Conservation (phyloP, 2,329 filamentous ascomycete species). For the Penicillium decumbens region DNA sequence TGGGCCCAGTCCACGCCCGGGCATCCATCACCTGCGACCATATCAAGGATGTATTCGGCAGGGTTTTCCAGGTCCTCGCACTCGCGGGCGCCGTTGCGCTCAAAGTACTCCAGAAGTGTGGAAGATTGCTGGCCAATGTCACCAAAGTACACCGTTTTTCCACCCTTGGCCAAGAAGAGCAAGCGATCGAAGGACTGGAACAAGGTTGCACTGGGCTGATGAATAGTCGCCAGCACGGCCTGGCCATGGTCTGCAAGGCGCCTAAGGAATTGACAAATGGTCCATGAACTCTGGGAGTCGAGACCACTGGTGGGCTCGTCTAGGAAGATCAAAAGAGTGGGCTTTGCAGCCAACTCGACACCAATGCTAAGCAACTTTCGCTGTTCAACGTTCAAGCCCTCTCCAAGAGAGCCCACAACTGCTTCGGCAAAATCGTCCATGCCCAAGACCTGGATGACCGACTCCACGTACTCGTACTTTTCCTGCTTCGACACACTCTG, state of each 20-base stretch:
- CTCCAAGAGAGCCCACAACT: slow-evolving; percentile 77
- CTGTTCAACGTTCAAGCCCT: slow-evolving; percentile 60
- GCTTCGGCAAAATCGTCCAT: slow-evolving; percentile 89
- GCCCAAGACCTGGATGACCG: slow-evolving; percentile 74
- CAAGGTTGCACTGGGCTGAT: slow-evolving; percentile 82
- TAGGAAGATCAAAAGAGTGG: slow-evolving; percentile 78
- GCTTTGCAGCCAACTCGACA: slow-evolving; percentile 88
- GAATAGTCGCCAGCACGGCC: slow-evolving; percentile 84
- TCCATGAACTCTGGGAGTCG: slow-evolving; percentile 83
- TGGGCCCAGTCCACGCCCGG: slow-evolving; percentile 55
- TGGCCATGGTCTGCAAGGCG: slow-evolving; percentile 80
- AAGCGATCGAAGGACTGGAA: slow-evolving; percentile 71
- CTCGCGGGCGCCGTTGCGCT: slow-evolving; percentile 53
- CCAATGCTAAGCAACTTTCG: slow-evolving; percentile 76
- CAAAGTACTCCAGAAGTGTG: slow-evolving; percentile 59
- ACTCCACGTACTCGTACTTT: slow-evolving; percentile 76
- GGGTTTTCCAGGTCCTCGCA: slow-evolving; percentile 63
- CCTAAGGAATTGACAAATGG: slow-evolving; percentile 73
- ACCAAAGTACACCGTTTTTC: slow-evolving; percentile 62
- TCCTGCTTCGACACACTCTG: slow-evolving; percentile 62
- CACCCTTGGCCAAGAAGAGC: slow-evolving; percentile 57
- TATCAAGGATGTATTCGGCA: slow-evolving; percentile 67
- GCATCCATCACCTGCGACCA: slow-evolving; percentile 43
- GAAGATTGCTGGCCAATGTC: slow-evolving; percentile 54
- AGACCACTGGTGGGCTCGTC: slow-evolving; percentile 81